Percentiles rank a stretch among this genome's conserved stretches.
These are phyloP conservation scores for Elongisporangium anandrum DNA, from an alignment of 352 stramenopile genomes.

Conservation along the genomic window DNA sequence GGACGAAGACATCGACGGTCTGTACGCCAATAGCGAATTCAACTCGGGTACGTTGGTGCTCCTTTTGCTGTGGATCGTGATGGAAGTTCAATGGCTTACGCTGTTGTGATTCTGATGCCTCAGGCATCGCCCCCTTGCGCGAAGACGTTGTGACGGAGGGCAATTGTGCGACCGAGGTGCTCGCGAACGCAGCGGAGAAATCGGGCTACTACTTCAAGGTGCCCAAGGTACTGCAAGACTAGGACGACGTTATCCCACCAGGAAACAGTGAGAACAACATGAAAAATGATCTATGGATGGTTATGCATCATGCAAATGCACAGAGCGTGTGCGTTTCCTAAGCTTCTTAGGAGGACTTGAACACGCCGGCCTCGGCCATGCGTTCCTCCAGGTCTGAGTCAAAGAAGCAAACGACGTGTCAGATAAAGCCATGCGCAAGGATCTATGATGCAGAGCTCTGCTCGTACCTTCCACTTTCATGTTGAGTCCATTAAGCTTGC, in stretches of 20 bases:
- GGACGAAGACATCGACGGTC: slow-evolving; percentile 75
- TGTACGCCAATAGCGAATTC: slow-evolving; percentile 66
- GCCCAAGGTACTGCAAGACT: slow-evolving; percentile 82
- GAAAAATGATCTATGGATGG: slow-evolving; percentile 9
- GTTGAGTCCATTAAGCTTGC: slow-evolving; percentile 82
- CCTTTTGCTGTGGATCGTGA: not conserved
- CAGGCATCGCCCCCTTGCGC: slow-evolving; percentile 48
- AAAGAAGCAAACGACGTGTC: slow-evolving; percentile 6
- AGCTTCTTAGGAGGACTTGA: slow-evolving; percentile 30
- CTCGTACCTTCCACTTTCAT: slow-evolving; percentile 79
- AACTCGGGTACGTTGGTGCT: slow-evolving; percentile 27
- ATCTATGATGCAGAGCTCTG: not conserved
- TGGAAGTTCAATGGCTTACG: not conserved
- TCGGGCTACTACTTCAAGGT: slow-evolving; percentile 86
- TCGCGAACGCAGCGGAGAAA: slow-evolving; percentile 73
- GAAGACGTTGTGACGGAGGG: slow-evolving; percentile 77
- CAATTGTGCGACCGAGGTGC: slow-evolving; percentile 61
- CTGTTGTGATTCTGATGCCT: not conserved
- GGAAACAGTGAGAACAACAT: not conserved
- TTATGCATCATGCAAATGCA: slow-evolving; percentile 28
- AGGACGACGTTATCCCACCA: slow-evolving; percentile 9
- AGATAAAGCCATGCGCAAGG: not conserved
- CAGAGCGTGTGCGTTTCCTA: not conserved
- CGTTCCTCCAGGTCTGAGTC: slow-evolving; percentile 81
- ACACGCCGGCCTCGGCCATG: slow-evolving; percentile 74